Evolutionary conservation across 371 early-diverging fungal genomes (phyloP), one percentile per base, ranked within the genome.

Genomic region (Batrachochytrium dendrobatidis): DNA sequence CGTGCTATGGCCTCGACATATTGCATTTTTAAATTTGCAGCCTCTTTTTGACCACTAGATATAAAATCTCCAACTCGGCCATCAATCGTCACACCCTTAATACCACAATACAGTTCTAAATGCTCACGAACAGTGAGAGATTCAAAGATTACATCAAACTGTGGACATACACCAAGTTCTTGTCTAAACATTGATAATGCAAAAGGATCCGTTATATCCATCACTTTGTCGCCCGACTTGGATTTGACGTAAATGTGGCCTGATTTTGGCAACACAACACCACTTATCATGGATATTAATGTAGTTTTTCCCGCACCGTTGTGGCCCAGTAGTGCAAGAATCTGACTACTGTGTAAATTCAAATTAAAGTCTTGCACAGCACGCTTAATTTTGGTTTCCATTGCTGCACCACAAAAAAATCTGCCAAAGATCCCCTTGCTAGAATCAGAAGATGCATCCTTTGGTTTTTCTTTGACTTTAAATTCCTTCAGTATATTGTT

Each of bases 121-220:
- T 83, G 82, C 56, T 86, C 83, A 55, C 64, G 65, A 3, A 73
- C 82, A 0, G 83, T 77, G 29, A 83, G 56, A 0, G 69, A 69
- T 1, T 71, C 72, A 44, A 75, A 74, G 34, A 81, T 61, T 10
- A 79, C 70, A 58, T 82, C 82, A 49, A 75, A 70, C 58, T 75
- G 77, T 15, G 84, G 85, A 55, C 85, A 85, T 15, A 86, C 74
- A 39, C 86, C 84, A 63, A 85, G 73, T 53, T 73, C 26, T 26
- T 45, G 46, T 20, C 46, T 20, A 5, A 7, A 45, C 46, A 45
- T 26, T 20, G 46, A 26, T 26, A 45, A 26, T 26, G 46, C 4
- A 26, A 45, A 24, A 7, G 46, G 46, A 26, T 45, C 12, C 24
- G 46, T 26, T 20, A 26, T 26, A 45, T 45, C 46, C 6, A 45